These are phyloP conservation scores for Thermochaetoides thermophila DNA, from an alignment of 495 filamentous ascomycete genomes.

Conservation along the genomic window DNA sequence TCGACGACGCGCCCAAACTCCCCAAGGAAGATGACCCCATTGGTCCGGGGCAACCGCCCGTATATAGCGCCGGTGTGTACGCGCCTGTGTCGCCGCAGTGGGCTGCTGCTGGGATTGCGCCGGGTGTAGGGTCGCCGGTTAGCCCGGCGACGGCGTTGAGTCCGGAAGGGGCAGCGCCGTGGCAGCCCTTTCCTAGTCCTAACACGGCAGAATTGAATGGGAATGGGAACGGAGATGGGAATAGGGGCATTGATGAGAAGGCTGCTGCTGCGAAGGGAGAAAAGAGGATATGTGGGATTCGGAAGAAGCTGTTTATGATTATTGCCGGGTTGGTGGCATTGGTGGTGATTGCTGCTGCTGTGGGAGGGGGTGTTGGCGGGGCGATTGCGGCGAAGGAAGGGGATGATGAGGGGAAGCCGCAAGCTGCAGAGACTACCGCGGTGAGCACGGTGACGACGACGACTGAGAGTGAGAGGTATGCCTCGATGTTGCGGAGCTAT, in stretches of 20 bases:
- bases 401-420: not conserved
- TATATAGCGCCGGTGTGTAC: too few relatives aligned
- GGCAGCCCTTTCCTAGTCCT: constrained; percentile 5
- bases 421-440: not conserved
- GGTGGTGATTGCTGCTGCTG: constrained; percentile 11
- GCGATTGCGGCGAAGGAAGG: constrained; percentile 2
- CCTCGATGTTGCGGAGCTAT: too few relatives aligned
- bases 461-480: not conserved
- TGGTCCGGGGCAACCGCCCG: too few relatives aligned
- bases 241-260: too few relatives aligned
- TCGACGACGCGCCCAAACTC: constrained; percentile 14
- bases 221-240: too few relatives aligned
- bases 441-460: not conserved
- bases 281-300: constrained; percentile 12
- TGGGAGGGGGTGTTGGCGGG: constrained; percentile 18
- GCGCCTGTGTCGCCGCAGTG: too few relatives aligned
- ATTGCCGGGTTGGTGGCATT: constrained; percentile 5
- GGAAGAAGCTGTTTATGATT: constrained; percentile 13
- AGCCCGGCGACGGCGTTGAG: constrained; percentile 1
- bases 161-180: constrained; percentile 6
- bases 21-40: constrained; percentile 6
- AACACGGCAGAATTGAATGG: too few relatives aligned
- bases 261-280: too few relatives aligned
- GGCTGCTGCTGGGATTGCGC: too few relatives aligned
- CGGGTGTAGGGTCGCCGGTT: too few relatives aligned